Evolutionary conservation across 192 early-diverging fungal genomes (phyloP), one percentile per base, ranked within the genome.

Genomic region (Funneliformis geosporum): DNA sequence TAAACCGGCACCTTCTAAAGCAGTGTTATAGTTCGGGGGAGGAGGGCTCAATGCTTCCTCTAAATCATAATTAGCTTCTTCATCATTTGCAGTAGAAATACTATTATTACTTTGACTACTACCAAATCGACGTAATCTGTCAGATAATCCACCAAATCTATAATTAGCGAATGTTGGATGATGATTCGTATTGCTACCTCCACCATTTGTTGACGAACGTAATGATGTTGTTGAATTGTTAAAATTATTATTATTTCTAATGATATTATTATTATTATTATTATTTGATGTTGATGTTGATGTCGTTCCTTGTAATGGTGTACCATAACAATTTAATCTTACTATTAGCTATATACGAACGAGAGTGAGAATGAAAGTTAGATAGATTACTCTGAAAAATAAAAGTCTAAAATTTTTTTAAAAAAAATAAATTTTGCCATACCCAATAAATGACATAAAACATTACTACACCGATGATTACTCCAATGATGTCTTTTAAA

Each of bases 1-100:
- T 23, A 73, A 73, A 46, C 72, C 72, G 18, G 47, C 47, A 55
- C 72, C 72, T 55, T 59, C 47, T 55, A 73, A 73, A 6, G 72
- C 33, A 11, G 3, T 59, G 28, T 14, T 55, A 47, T 73, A 73
- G 38, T 46, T 33, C 16, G 72, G 72, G 18, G 72, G 72, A 47
- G 72, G 72, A 8, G 62, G 62, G 12, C 33, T 68, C 16, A 40
- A 38, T 40, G 33, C 28, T 65, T 0, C 25, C 4, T 25, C 62
- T 7, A 65, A 27, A n/a, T 65, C 23, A 33, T 4, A 4, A 50
- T 55, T 73, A 10, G 4, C 18, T 12, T 25, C 11, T 38, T 55
- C 72, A 47, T 73, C 72, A 27, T 14, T 55, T 1, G 23, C 12
- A 33, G 25, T 73, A 18, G 43, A 5, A 33, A 0, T n/a, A 47